Conservation (phyloP, 805 yeast genomes). For the Lipomyces yamadae region DNA sequence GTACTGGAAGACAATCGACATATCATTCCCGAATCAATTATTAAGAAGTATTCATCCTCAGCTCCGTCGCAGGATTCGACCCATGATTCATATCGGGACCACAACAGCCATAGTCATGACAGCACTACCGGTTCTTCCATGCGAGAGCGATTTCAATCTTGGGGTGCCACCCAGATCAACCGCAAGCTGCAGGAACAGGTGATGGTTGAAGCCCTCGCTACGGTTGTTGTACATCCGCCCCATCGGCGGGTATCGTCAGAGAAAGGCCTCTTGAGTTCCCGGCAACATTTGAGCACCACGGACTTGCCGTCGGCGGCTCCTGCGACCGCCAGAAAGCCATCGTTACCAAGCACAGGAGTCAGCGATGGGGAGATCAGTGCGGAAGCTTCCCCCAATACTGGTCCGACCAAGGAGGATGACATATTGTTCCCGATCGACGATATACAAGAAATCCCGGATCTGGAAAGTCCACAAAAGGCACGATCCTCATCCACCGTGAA, state of each 20-base stretch:
- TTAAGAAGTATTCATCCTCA: conserved; percentile 62
- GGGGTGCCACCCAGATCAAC: conserved; percentile 72
- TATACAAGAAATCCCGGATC: conserved; percentile 9
- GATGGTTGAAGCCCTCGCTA: conserved; percentile 72
- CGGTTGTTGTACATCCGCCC: conserved; percentile 41
- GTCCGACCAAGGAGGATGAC: conserved; percentile 25
- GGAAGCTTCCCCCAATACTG: conserved; percentile 25
- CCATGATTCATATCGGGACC: conserved; percentile 30
- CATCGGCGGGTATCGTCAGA: conserved; percentile 20
- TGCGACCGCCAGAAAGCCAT: background rate
- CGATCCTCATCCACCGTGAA: background rate
- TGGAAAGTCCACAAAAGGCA: background rate
- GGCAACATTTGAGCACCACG: conserved; percentile 10
- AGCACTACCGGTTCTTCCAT: background rate
- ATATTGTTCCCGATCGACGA: conserved; percentile 33
- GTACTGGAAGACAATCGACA: conserved; percentile 88
- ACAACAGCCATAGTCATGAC: background rate
- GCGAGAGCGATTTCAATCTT: conserved; percentile 20
- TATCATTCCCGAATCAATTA: conserved; percentile 81
- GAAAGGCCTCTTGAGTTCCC: background rate
- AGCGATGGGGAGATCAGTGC: conserved; percentile 32
- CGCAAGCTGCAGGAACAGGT: conserved; percentile 73
- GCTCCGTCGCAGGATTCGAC: conserved; percentile 44
- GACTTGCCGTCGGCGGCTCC: conserved; percentile 10
- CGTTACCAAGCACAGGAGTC: background rate